phyloP scores from a whole-genome alignment of 345 rosid genomes.

The Atalantia buxifolia region DNA sequence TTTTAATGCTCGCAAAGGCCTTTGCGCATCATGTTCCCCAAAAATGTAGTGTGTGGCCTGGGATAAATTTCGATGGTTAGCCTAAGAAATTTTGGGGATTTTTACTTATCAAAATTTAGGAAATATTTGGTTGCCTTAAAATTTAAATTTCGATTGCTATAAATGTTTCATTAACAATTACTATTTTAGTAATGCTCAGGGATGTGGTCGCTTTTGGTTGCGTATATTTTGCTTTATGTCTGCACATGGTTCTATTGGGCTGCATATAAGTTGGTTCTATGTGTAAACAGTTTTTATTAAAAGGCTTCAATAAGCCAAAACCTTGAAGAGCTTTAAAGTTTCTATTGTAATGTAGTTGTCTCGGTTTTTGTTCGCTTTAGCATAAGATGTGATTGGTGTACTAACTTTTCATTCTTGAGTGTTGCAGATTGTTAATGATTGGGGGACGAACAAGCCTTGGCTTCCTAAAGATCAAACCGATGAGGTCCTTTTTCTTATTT shows the following conservation, averaged over 20 bases:
- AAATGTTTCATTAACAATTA: background rate
- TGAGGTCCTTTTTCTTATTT: conserved; percentile 49
- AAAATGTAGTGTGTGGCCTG: no score
- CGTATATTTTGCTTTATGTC: background rate
- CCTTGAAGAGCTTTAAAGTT: background rate
- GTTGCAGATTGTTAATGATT: conserved; percentile 54
- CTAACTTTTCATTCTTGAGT: conserved; percentile 9
- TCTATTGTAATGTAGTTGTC: background rate
- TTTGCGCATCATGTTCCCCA: background rate
- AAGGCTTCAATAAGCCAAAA: background rate
- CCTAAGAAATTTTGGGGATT: background rate
- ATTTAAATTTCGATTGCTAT: background rate
- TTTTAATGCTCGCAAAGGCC: background rate
- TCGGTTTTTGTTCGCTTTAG: background rate
- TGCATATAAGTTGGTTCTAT: background rate
- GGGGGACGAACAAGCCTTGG: conserved; percentile 87
- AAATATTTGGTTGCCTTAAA: background rate
- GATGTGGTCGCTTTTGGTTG: background rate
- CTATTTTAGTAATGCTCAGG: background rate
- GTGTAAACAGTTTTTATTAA: background rate
- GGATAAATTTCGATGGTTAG: background rate
- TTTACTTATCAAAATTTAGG: background rate
- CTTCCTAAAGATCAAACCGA: conserved; percentile 72
- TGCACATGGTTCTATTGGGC: background rate
- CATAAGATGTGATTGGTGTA: background rate